Conservation (phyloP, 306 rosid genomes). For the Fagus crenata region DNA sequence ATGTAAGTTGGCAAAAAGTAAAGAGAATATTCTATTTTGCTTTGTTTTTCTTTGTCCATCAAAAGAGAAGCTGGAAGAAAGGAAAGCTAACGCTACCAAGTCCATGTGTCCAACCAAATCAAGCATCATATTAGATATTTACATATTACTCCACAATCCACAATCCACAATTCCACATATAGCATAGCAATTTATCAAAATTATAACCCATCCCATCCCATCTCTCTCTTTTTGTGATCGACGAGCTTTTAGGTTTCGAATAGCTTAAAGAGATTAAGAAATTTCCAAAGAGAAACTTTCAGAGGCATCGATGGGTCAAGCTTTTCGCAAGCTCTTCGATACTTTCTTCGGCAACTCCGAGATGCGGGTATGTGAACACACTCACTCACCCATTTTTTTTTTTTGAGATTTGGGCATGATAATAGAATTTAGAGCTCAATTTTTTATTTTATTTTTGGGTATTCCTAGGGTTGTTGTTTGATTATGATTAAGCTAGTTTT, state of each 20-base stretch:
- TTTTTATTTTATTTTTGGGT: not conserved
- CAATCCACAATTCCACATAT: no score
- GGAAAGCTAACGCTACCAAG: slow-evolving; percentile 21
- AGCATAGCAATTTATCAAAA: not conserved
- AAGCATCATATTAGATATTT: not conserved
- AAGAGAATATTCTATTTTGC: not conserved
- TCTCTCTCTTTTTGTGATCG: not conserved
- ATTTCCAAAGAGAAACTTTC: not conserved
- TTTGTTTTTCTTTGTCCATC: not conserved
- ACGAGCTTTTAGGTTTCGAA: not conserved
- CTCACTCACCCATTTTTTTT: not conserved
- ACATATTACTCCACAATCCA: no score
- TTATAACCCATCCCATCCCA: no score
- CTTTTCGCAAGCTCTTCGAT: slow-evolving; percentile 66
- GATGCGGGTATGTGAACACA: slow-evolving; percentile 50
- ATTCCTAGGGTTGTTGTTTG: not conserved
- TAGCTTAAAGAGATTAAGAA: not conserved
- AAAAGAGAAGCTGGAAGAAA: not conserved
- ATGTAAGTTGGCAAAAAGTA: not conserved
- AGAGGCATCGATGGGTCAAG: slow-evolving; percentile 50
- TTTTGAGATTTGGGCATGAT: not conserved
- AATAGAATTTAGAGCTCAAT: not conserved
- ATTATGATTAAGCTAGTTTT: not conserved
- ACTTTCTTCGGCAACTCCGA: slow-evolving; percentile 60
- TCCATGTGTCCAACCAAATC: not conserved